Evolutionary conservation across 371 early-diverging fungal species (phyloP), one percentile per base, ranked within the genome.

Genomic region (Mucor circinelloides): DNA sequence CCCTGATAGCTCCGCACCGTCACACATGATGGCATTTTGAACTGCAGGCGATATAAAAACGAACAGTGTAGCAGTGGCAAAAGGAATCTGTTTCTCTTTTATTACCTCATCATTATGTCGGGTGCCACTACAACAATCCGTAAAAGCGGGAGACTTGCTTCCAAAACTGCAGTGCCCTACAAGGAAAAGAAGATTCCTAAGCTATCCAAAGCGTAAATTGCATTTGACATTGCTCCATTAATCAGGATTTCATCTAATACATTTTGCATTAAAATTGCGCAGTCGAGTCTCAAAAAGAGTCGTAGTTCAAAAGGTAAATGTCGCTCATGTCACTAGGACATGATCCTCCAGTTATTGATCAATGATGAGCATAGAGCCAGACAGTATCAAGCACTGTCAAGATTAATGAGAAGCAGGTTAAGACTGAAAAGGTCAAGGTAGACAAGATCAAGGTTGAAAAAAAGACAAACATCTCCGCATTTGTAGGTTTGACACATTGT

Each of bases 111-210:
- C 50, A 50, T 50, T 12, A 50, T 50, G 50, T 50, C 50, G 9
- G 25, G 9, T 1, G 19, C 17, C n/a, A 44, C 44, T 44, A 2
- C 50, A 2, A 19, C 50, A 21, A 23, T 55, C 13, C 55, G 55
- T 55, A 55, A 55, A 55, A 55, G 55, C 8, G 31, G 31, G 17
- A 55, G 55, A 31, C 31, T 55, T 15, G 12, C 55, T 31, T 17
- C 28, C 28, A 55, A 55, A 31, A 55, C 55, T 1, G 31, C 55
- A 12, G 30, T 55, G 1, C 15, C 31, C 6, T 55, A 55, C 55
- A 55, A 27, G 30, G 55, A 55, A 55, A 55, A 55, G 55, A 55
- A 55, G n/a, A 55, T 58, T 1, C 58, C 58, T n/a, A 36, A 38
- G 21, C n/a, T 31, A 30, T 30, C 28, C 0, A 55, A 55, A 55